Conservation (phyloP, 192 early-diverging fungal genomes). For the Linnemannia elongata region DNA sequence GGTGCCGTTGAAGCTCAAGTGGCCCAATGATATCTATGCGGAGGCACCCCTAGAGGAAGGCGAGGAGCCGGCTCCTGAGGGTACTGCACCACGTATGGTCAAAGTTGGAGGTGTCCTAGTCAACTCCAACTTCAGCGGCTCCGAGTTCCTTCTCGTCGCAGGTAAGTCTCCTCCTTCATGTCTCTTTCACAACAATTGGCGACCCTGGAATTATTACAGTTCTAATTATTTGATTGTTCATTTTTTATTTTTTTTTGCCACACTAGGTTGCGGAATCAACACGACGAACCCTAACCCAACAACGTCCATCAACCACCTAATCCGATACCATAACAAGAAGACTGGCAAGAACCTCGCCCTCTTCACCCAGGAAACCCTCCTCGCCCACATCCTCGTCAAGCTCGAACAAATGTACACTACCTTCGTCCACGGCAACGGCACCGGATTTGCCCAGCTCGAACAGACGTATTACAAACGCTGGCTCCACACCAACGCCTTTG, state of each 20-base stretch:
- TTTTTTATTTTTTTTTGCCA: background rate
- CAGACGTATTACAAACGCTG: slow-evolving; percentile 86
- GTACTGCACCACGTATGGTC: slow-evolving; percentile 40
- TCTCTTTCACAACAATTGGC: background rate
- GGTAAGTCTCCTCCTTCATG: slow-evolving; percentile 62
- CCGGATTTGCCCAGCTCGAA: slow-evolving; percentile 80
- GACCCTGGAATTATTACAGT: background rate
- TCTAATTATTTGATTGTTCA: slow-evolving; percentile 2
- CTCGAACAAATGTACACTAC: slow-evolving; percentile 84
- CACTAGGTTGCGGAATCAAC: slow-evolving; percentile 87
- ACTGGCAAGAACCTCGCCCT: slow-evolving; percentile 63
- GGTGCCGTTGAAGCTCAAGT: slow-evolving; percentile 91
- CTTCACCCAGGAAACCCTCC: slow-evolving; percentile 75
- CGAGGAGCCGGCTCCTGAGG: slow-evolving; percentile 28
- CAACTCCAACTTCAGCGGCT: slow-evolving; percentile 79
- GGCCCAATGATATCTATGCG: slow-evolving; percentile 98
- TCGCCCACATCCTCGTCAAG: slow-evolving; percentile 74
- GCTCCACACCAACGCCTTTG: slow-evolving; percentile 79
- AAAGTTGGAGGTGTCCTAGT: slow-evolving; percentile 95
- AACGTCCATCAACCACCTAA: slow-evolving; percentile 87
- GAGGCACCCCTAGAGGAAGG: slow-evolving; percentile 53
- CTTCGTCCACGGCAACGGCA: slow-evolving; percentile 69
- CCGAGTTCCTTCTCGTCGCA: slow-evolving; percentile 85
- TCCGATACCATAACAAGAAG: slow-evolving; percentile 67
- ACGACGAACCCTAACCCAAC: slow-evolving; percentile 88